phyloP scores from a whole-genome alignment of 345 rosid species.

The Barbarea vulgaris region DNA sequence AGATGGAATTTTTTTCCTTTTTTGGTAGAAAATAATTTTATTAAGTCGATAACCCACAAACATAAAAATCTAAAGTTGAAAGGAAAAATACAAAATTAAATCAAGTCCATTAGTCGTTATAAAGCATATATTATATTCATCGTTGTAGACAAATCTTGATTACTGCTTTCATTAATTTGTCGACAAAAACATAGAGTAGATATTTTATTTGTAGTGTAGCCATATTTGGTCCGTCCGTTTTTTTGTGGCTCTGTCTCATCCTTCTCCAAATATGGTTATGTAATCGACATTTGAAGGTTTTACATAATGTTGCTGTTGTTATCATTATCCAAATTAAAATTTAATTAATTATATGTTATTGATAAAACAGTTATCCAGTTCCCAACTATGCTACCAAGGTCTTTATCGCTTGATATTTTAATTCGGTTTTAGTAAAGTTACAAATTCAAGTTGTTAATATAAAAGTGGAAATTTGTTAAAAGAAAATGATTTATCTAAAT shows the following conservation, averaged over 20 bases:
- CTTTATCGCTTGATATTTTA: no score
- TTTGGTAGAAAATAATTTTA: background rate
- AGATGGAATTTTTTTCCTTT: no score
- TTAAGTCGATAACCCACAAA: conserved; percentile 16
- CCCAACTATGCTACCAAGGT: no score
- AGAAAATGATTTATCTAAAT: no score
- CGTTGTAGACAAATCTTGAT: conserved; percentile 6
- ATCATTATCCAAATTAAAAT: no score
- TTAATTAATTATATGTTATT: no score
- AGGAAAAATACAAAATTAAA: conserved; percentile 19
- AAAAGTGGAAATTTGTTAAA: no score
- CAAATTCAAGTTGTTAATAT: background rate
- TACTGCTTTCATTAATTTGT: background rate
- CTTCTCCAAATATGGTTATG: conserved; percentile 2
- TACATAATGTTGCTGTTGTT: background rate
- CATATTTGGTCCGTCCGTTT: background rate
- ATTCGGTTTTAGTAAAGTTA: no score
- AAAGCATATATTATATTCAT: no score
- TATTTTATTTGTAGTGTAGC: conserved; percentile 23
- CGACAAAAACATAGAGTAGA: background rate
- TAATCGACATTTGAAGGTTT: background rate
- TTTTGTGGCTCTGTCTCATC: background rate
- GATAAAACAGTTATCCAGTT: no score
- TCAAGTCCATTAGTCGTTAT: background rate
- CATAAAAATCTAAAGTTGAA: conserved; percentile 23